Evolutionary conservation across 352 stramenopile genomes (phyloP).

Genomic region (Salisapilia sapeloensis): DNA sequence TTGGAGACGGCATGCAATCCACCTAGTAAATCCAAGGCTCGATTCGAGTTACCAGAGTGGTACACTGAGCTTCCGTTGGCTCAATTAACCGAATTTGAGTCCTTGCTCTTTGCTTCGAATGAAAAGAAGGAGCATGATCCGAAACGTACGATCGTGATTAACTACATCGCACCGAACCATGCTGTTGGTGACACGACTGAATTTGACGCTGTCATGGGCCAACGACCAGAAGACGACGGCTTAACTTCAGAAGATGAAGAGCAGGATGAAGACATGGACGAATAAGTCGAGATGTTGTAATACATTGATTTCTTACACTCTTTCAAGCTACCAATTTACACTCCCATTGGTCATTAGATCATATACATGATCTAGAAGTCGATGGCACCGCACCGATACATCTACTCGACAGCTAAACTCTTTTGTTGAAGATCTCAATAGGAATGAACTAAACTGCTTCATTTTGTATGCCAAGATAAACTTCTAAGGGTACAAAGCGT

Average conservation of each 20-base stretch:
- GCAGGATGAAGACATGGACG: conserved; percentile 11
- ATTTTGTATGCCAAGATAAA: too few relatives aligned
- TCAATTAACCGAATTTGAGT: conserved; percentile 30
- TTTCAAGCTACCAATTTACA: too few relatives aligned
- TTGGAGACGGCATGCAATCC: conserved; percentile 42
- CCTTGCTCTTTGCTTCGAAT: conserved; percentile 41
- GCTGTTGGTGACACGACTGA: conserved; percentile 56
- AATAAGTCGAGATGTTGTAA: conserved; percentile 2
- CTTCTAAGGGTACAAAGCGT: too few relatives aligned
- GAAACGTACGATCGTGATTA: conserved; percentile 45
- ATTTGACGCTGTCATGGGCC: conserved; percentile 69
- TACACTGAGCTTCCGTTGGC: conserved; percentile 31
- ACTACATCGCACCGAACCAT: conserved; percentile 20
- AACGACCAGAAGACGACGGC: conserved; percentile 57
- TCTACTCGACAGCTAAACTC: too few relatives aligned
- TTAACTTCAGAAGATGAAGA: conserved; percentile 60
- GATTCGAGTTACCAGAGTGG: conserved; percentile 58
- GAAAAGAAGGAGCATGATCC: conserved; percentile 13
- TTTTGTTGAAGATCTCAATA: too few relatives aligned
- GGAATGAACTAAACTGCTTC: too few relatives aligned
- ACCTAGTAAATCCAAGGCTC: conserved; percentile 65
- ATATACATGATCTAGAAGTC: too few relatives aligned
- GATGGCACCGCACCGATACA: too few relatives aligned
- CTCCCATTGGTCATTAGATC: too few relatives aligned
- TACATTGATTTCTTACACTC: neutral